A percentile compares a stretch with the other conserved stretches of the same genome.
Conservation (phyloP, 2,329 filamentous ascomycete genomes). For the Amesomyces nigricolor region DNA sequence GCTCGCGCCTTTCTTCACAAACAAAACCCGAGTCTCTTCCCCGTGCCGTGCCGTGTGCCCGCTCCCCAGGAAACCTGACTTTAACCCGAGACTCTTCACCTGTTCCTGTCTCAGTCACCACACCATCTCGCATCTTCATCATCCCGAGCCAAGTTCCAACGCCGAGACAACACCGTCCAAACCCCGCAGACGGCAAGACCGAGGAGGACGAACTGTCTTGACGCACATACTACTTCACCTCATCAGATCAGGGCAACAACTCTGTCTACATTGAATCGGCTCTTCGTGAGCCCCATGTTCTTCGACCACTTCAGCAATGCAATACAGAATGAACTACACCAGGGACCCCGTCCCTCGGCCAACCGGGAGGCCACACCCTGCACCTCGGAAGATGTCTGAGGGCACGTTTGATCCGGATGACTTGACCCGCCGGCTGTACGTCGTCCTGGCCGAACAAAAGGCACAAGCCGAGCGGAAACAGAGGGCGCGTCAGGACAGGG, state of each 20-base stretch:
- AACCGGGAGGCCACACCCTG: neutral
- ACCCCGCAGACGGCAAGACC: neutral
- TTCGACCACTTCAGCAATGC: conserved; percentile 16
- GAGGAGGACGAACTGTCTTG: neutral
- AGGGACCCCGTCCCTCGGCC: conserved; percentile 16
- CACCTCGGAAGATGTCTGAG: conserved; percentile 14
- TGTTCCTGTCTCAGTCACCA: no score
- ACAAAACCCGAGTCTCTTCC: neutral
- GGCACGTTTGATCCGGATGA: conserved; percentile 50
- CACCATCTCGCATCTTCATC: neutral
- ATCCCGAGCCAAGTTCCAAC: neutral
- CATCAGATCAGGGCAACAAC: neutral
- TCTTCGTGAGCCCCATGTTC: neutral
- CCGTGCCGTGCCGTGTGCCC: neutral
- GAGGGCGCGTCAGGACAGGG: conserved; percentile 14
- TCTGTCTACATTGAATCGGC: neutral
- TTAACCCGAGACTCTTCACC: neutral
- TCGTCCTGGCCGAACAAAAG: conserved; percentile 48
- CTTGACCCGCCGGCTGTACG: conserved; percentile 45
- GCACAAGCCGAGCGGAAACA: conserved; percentile 34
- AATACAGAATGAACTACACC: conserved; percentile 23
- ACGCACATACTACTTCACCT: neutral
- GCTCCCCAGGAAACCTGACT: neutral
- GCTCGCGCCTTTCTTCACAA: no score
- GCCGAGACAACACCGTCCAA: neutral